phyloP scores from a whole-genome alignment of 1,284 basidiomycete genomes.

The Tausonia pullulans region DNA sequence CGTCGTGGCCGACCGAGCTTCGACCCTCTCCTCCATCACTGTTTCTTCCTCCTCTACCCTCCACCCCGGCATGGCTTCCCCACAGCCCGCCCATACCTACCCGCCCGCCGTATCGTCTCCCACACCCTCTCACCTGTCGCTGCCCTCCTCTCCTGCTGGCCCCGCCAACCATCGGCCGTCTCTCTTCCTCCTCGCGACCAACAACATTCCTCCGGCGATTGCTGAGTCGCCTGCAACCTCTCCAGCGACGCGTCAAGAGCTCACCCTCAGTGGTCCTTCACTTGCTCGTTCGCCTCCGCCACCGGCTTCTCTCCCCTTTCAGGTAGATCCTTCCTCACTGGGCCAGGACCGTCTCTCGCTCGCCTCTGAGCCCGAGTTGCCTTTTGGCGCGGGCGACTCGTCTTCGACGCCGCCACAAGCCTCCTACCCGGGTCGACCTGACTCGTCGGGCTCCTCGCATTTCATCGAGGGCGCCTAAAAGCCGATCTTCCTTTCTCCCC shows the following conservation, averaged over 20 bases:
- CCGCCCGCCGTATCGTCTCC: not conserved
- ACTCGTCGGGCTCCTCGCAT: too few species aligned
- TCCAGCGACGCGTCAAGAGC: not conserved
- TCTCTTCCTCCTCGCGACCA: not conserved
- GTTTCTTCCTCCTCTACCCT: conserved; percentile 2
- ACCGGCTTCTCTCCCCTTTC: too few species aligned
- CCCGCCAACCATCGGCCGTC: not conserved
- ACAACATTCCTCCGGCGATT: not conserved
- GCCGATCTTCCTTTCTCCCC: too few species aligned
- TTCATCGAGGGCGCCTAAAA: too few species aligned
- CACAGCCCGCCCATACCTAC: not conserved
- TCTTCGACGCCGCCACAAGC: not conserved
- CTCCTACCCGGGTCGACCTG: not conserved
- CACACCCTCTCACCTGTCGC: not conserved
- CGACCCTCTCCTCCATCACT: not conserved
- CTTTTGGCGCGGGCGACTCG: not conserved
- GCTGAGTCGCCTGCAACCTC: not conserved
- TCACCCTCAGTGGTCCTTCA: too few species aligned
- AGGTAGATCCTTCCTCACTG: too few species aligned
- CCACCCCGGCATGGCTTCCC: not conserved
- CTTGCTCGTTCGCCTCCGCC: too few species aligned
- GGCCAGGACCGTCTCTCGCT: too few species aligned
- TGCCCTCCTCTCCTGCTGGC: not conserved
- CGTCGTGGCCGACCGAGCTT: not conserved
- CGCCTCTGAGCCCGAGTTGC: too few species aligned